Conservation (phyloP, 352 stramenopile genomes). For the Globisporangium perplexum region DNA sequence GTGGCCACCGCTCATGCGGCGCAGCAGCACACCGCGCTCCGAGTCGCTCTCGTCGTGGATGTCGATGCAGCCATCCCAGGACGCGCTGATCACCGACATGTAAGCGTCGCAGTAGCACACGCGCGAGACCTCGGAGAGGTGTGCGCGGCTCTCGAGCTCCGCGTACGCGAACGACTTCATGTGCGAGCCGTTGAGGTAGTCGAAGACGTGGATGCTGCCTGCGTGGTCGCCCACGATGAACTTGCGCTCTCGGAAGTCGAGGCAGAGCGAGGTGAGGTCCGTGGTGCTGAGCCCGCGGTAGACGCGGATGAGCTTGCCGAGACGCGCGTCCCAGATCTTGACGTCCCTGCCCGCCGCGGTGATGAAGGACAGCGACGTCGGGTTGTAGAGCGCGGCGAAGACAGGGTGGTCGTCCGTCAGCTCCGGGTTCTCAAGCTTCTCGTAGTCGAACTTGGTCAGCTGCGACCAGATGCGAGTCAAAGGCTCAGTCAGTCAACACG, state of each 20-base stretch:
- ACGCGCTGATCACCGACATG: constrained; percentile 78
- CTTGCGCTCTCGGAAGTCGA: constrained; percentile 83
- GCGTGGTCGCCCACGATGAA: constrained; percentile 82
- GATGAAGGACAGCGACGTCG: constrained; percentile 84
- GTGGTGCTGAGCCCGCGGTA: constrained; percentile 64
- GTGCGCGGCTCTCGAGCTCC: constrained; percentile 55
- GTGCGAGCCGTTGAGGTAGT: constrained; percentile 83
- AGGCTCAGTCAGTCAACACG: neutral
- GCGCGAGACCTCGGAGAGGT: constrained; percentile 65
- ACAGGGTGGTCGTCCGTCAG: constrained; percentile 81
- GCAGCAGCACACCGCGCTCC: constrained; percentile 68
- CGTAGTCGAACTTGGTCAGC: constrained; percentile 83
- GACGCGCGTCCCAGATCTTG: constrained; percentile 86
- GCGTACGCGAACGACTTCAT: constrained; percentile 86
- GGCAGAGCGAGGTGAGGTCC: constrained; percentile 72
- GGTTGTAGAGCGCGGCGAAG: constrained; percentile 80
- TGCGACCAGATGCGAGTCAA: constrained; percentile 4
- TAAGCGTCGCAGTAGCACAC: constrained; percentile 83
- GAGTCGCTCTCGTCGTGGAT: constrained; percentile 86
- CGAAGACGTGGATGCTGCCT: constrained; percentile 74
- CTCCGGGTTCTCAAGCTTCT: constrained; percentile 83
- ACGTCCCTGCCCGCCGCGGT: constrained; percentile 71
- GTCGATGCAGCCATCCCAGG: constrained; percentile 76
- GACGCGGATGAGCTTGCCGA: constrained; percentile 72
- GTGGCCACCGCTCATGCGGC: constrained; percentile 68